Conservation (phyloP, 179 eudicot species). For the Corrigiola litoralis region DNA sequence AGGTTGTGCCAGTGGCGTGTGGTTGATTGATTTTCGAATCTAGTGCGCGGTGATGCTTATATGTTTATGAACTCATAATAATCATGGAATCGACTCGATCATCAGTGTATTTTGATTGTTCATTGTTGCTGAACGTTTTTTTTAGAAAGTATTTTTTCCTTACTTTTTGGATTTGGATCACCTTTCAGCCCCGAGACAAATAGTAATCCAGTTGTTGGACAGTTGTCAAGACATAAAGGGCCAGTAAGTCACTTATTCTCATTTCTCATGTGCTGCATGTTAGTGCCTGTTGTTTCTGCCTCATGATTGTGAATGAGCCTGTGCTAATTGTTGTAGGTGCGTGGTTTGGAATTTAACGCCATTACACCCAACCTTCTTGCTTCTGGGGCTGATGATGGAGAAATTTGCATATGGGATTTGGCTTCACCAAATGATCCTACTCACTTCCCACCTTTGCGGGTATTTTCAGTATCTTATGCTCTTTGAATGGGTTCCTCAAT, state of each 20-base stretch:
- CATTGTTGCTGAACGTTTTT: background rate
- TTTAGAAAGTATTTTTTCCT: background rate
- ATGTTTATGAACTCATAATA: too few relatives aligned
- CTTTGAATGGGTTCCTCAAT: too few relatives aligned
- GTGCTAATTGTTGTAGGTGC: conserved; percentile 48
- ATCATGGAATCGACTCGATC: too few relatives aligned
- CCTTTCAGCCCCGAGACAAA: conserved; percentile 49
- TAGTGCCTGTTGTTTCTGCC: conserved; percentile 4
- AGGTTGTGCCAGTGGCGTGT: too few relatives aligned
- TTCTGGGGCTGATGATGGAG: conserved; percentile 99
- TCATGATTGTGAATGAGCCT: background rate
- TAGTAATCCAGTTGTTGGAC: conserved; percentile 53
- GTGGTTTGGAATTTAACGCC: conserved; percentile 85
- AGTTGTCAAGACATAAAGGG: conserved; percentile 75
- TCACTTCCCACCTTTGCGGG: conserved; percentile 82
- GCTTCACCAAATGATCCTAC: conserved; percentile 61
- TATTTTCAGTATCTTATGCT: conserved; percentile 23
- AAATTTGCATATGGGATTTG: conserved; percentile 94
- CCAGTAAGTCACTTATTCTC: conserved; percentile 52
- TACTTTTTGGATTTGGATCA: background rate
- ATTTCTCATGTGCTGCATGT: background rate
- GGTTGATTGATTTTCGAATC: too few relatives aligned
- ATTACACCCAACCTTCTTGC: conserved; percentile 70
- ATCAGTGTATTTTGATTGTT: too few relatives aligned
- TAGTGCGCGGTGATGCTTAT: too few relatives aligned